Percentiles rank a stretch among this genome's conserved stretches.
Conservation (phyloP, 352 stramenopile species). For the Pythium pectinolyticum region DNA sequence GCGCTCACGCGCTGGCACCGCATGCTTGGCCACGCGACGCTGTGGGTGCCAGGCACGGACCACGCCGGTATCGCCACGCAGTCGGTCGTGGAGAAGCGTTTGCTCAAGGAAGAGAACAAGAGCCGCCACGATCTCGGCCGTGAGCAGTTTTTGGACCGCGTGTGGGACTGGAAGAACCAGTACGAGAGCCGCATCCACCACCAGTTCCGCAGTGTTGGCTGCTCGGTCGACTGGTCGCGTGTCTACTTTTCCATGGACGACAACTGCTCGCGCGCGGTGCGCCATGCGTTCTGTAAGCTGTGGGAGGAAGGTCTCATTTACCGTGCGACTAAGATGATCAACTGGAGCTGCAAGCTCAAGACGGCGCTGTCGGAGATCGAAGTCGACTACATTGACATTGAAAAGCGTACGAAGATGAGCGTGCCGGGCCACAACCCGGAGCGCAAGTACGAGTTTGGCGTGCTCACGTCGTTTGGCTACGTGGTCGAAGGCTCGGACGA, state of each 20-base stretch:
- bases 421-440: conserved; percentile 96
- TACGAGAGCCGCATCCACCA: conserved; percentile 86
- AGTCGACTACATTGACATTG: conserved; percentile 99
- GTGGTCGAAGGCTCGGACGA: conserved; percentile 90
- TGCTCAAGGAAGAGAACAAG: conserved; percentile 83
- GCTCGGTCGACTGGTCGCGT: conserved; percentile 96
- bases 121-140: conserved; percentile 87
- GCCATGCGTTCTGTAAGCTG: conserved; percentile 95
- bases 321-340: conserved; percentile 97
- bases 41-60: conserved; percentile 98
- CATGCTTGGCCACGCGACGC: conserved; percentile 96
- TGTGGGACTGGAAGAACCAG: conserved; percentile 97
- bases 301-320: conserved; percentile 97
- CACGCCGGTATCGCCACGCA: conserved; percentile 99
- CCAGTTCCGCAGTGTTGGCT: conserved; percentile 91
- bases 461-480: conserved; percentile 98
- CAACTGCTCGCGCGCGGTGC: conserved; percentile 95
- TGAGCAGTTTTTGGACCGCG: conserved; percentile 93
- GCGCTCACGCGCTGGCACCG: conserved; percentile 97
- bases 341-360: conserved; percentile 99
- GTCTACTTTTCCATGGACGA: conserved; percentile 99
- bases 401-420: conserved; percentile 93
- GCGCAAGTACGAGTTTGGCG: conserved; percentile 99
- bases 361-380: conserved; percentile 96
- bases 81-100: conserved; percentile 85